Evolutionary conservation across 352 stramenopile species (phyloP), one percentile per base, ranked within the genome.

Genomic region (Globisporangium cylindrosporum): DNA sequence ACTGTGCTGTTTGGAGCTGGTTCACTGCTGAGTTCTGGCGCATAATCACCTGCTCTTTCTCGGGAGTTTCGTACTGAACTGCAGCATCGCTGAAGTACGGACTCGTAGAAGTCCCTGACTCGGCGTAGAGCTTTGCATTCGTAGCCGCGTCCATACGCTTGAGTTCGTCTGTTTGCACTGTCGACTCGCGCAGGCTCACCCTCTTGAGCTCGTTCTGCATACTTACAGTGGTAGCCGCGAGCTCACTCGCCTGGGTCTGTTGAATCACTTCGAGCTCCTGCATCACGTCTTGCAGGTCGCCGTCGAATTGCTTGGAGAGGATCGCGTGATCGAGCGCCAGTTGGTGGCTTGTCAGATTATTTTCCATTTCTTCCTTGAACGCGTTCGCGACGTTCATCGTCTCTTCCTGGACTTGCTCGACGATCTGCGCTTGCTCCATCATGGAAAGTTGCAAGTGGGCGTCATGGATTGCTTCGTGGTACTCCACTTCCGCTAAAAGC

Each of bases 281-380:
- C 41, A 81, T 64, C 1, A 88, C 74, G 0, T 81, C 70, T 0
- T 77, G 64, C 20, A 91, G 66, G 55, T 88, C 75, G 3, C 64
- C 63, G 59, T 92, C 82, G 61, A 90, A 87, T 32, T 83, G 75
- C 34, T 76, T 74, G 20, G 82, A 79, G 3, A 90, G 51, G 0
- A 67, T 65, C 41, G 68, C 67, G 49, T 91, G 82, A 48, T 92
- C 79, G 3, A 82, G 70, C 4, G 69, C 74, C 20, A 90, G 62
- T 18, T 89, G 79, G 36, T 92, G 82, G 8, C 43, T 70, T 0
- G 75, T 54, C 8, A 76, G 46, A 53, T 75, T 86, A 1, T 74
- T 66, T 12, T 89, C 78, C 73, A 92, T 81, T 49, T 92, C 84
- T 51, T 90, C 79, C 48, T 91, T 89, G 66, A 90, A 90, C 4